Evolutionary conservation across 2,329 filamentous ascomycete genomes (phyloP), one percentile per base, ranked within the genome.

Genomic region (Diaporthe eres): DNA sequence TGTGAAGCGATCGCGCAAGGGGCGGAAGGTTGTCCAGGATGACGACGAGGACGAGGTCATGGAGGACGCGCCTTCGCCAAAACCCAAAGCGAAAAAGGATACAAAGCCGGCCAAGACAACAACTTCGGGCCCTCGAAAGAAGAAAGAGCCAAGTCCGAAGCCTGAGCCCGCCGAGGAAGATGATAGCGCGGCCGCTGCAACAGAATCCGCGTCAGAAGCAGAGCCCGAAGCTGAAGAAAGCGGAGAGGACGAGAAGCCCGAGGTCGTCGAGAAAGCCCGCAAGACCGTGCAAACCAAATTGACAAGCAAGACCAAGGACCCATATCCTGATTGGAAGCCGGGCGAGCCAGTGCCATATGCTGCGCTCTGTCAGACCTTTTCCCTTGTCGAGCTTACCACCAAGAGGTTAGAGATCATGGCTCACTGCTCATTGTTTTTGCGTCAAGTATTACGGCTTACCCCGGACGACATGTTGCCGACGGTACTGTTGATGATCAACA

Each of bases 401-500:
- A 98, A 98, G 83, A 92, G 97, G 73, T 86, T 99, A 58, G 89
- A 95, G 77, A 99, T 99, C 77, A 90, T 94, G 79, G 94, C 96
- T 25, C 93, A 98, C 82, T 98, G 96, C 84, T 94, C 96, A 1
- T 88, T 95, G 2, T 98, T 99, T 82, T 89, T 99, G 68, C 94
- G 95, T 47, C 97, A 99, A 85, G 96, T 99, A n/a, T 89, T 98
- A 79, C 92, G 96, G 25, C 88, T 99, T 49, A 98, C 95, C 0
- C 97, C 97, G 0, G 89, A 92, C 22, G 97, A 99, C 82, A 89
- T 99, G 28, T 89, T 98, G 2, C 92, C 96, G 0, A 98, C 95
- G 0, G 93, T 98, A 34, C 89, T 98, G 77, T 91, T 99, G 42
- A 98, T 99, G 97, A 94, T 98, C 84, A 98, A 98, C 86, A 98